Conservation (phyloP, 23 red algal genomes). For the Gracilaria gracilis region DNA sequence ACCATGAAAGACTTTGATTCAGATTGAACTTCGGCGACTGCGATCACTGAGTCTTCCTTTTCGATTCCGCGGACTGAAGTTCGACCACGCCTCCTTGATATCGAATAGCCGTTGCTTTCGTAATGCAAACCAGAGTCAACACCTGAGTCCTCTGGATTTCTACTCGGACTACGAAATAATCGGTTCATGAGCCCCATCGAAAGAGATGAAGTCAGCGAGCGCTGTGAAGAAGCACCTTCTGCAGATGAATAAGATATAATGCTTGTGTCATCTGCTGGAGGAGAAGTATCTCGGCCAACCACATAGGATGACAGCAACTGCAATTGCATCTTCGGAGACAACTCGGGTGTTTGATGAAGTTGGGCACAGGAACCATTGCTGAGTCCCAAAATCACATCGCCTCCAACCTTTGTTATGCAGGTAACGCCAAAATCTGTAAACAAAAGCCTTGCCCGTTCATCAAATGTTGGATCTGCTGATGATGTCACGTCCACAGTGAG, state of each 20-base stretch:
- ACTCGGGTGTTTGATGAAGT: neutral
- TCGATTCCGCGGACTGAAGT: conserved; percentile 2
- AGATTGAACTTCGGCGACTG: conserved; percentile 10
- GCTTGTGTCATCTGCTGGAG: conserved; percentile 45
- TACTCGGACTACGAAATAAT: conserved; percentile 41
- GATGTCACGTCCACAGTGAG: conserved; percentile 17
- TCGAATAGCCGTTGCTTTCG: conserved; percentile 1
- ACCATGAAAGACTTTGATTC: conserved; percentile 14
- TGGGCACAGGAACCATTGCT: conserved; percentile 48
- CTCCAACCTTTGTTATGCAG: conserved; percentile 36
- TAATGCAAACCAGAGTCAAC: neutral
- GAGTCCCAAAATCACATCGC: conserved; percentile 36
- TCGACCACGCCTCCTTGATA: neutral
- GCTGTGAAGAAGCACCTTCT: conserved; percentile 44
- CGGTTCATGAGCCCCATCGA: conserved; percentile 54
- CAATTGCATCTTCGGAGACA: conserved; percentile 25
- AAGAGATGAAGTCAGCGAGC: conserved; percentile 47
- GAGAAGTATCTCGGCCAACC: neutral
- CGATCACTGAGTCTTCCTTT: conserved; percentile 29
- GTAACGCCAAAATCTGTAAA: neutral
- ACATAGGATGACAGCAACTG: neutral
- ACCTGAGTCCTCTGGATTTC: conserved; percentile 5
- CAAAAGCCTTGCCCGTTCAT: neutral
- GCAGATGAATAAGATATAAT: conserved; percentile 48
- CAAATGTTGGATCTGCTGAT: neutral